These are phyloP conservation scores for Penicillium tannophilum DNA, from an alignment of 495 filamentous ascomycete species.

Conservation along the genomic window DNA sequence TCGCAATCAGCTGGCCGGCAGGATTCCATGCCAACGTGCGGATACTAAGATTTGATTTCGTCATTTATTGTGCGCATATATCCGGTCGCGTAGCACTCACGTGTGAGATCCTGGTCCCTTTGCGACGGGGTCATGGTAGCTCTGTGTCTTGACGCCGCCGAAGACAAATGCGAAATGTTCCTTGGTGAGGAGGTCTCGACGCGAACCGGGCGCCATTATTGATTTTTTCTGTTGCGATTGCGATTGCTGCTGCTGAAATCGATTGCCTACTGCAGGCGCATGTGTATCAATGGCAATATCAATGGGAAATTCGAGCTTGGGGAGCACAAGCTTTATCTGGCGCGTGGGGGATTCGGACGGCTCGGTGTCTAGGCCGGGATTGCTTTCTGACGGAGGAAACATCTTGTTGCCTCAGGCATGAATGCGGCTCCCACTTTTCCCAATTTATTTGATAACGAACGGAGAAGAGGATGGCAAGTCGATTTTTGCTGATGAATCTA, in stretches of 20 bases:
- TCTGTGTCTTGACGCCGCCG: conserved; percentile 58
- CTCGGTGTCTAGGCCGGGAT: conserved; percentile 3
- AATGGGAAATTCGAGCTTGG: conserved; percentile 6
- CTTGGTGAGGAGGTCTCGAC: conserved; percentile 59
- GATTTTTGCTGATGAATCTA: neutral
- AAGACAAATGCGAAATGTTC: conserved; percentile 64
- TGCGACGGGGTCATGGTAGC: conserved; percentile 61
- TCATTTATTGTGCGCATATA: conserved; percentile 9
- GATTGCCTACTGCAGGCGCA: conserved; percentile 13
- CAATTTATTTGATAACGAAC: neutral
- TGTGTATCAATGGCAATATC: conserved; percentile 21
- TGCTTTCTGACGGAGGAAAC: conserved; percentile 11
- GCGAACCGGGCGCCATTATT: conserved; percentile 54
- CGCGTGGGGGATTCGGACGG: conserved; percentile 2
- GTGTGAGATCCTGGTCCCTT: conserved; percentile 54
- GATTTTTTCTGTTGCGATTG: conserved; percentile 20
- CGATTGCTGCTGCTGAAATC: conserved; percentile 17
- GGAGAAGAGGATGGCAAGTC: neutral
- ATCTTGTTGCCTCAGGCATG: conserved; percentile 25
- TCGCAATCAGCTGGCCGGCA: conserved; percentile 81
- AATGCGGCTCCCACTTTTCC: neutral
- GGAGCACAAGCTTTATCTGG: conserved; percentile 4
- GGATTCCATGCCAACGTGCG: conserved; percentile 89
- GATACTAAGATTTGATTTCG: conserved; percentile 39
- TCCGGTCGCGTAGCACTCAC: conserved; percentile 35